Conservation (phyloP, 202 grass and related monocot genomes). For the Brachypodium distachyon region DNA sequence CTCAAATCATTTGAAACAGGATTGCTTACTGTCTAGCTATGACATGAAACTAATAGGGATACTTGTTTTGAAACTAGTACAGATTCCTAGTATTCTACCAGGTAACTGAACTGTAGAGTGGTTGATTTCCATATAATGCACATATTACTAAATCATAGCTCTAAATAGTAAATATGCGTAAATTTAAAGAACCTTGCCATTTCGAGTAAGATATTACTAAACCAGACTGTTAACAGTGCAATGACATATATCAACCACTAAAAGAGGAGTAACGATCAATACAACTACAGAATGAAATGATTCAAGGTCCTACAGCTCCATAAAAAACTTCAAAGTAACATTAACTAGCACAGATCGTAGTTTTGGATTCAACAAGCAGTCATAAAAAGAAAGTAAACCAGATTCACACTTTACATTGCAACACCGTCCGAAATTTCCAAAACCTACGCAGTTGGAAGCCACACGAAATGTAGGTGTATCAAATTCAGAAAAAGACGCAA, state of each 20-base stretch:
- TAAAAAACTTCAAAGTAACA: background rate
- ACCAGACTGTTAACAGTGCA: background rate
- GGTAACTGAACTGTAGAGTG: background rate
- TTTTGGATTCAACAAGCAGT: background rate
- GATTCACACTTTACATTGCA: no score
- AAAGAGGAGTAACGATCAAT: background rate
- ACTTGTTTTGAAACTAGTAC: background rate
- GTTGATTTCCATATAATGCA: background rate
- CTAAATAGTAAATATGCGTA: background rate
- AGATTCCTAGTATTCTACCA: background rate
- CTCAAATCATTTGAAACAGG: background rate
- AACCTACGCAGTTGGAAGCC: no score
- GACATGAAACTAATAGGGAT: background rate
- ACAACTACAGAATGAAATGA: background rate
- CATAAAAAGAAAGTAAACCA: no score
- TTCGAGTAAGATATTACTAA: background rate
- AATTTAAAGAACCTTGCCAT: background rate
- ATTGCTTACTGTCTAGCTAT: background rate
- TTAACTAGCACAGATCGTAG: background rate
- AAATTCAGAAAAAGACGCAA: no score
- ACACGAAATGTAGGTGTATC: no score
- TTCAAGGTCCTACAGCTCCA: background rate
- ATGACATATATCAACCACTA: background rate
- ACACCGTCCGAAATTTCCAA: no score
- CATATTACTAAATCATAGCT: background rate